Evolutionary conservation across 768 basidiomycete genomes (phyloP), one percentile per base, ranked within the genome.

Genomic region (Polyporus arcularius): DNA sequence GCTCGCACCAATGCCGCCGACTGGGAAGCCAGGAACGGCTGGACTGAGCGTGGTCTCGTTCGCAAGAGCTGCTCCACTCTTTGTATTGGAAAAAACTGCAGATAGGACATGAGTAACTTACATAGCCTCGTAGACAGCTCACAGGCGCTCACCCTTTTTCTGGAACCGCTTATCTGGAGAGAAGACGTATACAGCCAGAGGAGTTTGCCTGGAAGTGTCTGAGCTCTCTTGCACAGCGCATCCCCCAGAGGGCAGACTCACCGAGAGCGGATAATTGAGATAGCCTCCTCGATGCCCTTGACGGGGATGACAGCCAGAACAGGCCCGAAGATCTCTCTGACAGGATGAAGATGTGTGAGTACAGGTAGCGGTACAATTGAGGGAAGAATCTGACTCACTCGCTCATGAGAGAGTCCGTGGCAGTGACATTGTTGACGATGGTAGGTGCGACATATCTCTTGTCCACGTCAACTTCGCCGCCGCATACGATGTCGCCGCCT

Each of bases 251-350:
- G 46, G 5, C 26, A 42, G 47, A 26, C 78, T 16, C 50, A 85
- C 89, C 76, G 79, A 16, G 72, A 70, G 65, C 88, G 88, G 57
- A 94, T 80, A 58, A 85, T 86, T 10, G 82, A 79, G 60, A 94
- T 85, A 2, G 87, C 93, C 39, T 84, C 86, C 42, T 93, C 89
- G 6, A 90, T 51, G 57, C 80, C 70, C 10, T 87, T 82, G 21
- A 94, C 85, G 0, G 87, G 82, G 1, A 95, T 75, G 46, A 96
- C 78, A 3, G 90, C 86, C 31, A 96, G 75, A 10, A 96, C 63
- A 7, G 94, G 92, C 0, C 92, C 93, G 65, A 96, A 95, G 42
- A 94, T 79, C 68, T 96, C 94, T 59, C 91, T 92, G 63, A 0
- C 41, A 47, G 4, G 6, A 9, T 47, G 15, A 16, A 41, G 41